These are phyloP conservation scores for Pseudopithomyces maydicus DNA, from an alignment of 2,329 filamentous ascomycete genomes.

Conservation along the genomic window DNA sequence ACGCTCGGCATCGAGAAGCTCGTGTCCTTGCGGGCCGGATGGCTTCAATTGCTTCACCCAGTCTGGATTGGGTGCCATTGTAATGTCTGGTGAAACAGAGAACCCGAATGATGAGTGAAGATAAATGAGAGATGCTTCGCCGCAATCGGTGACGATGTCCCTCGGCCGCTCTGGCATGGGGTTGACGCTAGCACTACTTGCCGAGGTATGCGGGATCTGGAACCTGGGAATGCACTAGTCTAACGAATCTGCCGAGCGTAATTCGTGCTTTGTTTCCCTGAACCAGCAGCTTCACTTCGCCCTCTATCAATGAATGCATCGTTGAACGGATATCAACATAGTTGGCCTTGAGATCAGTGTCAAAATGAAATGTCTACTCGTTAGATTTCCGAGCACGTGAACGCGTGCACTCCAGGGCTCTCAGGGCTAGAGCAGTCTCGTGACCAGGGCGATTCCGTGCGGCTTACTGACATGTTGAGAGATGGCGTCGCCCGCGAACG, in stretches of 20 bases:
- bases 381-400: too few species aligned
- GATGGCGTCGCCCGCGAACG: too few species aligned
- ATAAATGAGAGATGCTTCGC: slow-evolving; percentile 10
- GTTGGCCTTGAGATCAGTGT: neutral
- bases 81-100: slow-evolving; percentile 8
- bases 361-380: neutral
- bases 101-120: slow-evolving; percentile 12
- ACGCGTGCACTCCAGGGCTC: too few species aligned
- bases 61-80: slow-evolving; percentile 55
- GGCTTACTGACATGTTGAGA: too few species aligned
- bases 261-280: too few species aligned
- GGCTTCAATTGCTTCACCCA: slow-evolving; percentile 73
- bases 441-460: too few species aligned
- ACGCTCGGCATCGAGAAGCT: slow-evolving; percentile 72
- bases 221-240: neutral
- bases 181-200: neutral
- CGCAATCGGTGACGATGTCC: neutral
- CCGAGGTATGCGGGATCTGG: neutral
- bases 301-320: too few species aligned
- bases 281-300: too few species aligned
- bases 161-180: neutral
- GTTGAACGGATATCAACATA: too few species aligned
- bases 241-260: neutral
- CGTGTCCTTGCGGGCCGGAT: slow-evolving; percentile 69
- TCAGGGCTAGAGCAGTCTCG: too few species aligned